Base-by-base conservation (phyloP, 371 early-diverging fungal species). In the Zopfochytrium polystomum region DNA sequence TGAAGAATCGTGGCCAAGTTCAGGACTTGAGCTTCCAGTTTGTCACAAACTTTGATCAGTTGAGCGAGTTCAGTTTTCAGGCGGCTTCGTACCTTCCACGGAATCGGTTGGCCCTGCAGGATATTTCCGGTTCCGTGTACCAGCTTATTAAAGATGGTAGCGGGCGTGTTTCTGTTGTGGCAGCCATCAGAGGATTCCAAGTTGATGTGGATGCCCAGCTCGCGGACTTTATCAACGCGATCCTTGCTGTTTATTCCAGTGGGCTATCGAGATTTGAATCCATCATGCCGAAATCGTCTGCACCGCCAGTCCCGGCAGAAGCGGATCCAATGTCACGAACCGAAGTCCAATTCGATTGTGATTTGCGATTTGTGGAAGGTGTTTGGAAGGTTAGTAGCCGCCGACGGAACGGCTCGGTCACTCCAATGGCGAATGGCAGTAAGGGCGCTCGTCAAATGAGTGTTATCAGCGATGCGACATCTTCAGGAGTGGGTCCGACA, bases 11-110 rank as follows among this genome's bases (percentile, higher is more conserved):
- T 3, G 83, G 84, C 4, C 73, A 74, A 18, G 58, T 91, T 38
- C 79, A 74, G 15, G 78, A 86, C 13, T 74, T 89, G 0, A 75
- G 80, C 30, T 58, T 88, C 20, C 89, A 89, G 65, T 91, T 89
- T 67, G 87, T 91, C 15, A 77, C 84, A 15, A 57, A 68, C 13
- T 89, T 91, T 68, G 86, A 91, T 60, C 84, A 82, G 61, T 76
- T 76, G 63, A 83, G 85, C 23, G 86, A 87, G 31, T 78, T 83
- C 1, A 83, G 84, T 60, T 91, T 89, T 65, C 58, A 80, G 29
- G 83, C 88, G 0, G 66, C 80, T 1, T 75, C 78, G 5, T 88
- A 90, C 64, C 75, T 83, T n/a, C 80, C 80, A 23, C 80, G 83
- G 76, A 91, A 91, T 54, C 80, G 85, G 15, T 66, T 89, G 54